Percentiles rank a stretch among this genome's conserved stretches.
phyloP scores from a whole-genome alignment of 2,329 filamentous ascomycete genomes.

The Aspergillus costaricaensis region DNA sequence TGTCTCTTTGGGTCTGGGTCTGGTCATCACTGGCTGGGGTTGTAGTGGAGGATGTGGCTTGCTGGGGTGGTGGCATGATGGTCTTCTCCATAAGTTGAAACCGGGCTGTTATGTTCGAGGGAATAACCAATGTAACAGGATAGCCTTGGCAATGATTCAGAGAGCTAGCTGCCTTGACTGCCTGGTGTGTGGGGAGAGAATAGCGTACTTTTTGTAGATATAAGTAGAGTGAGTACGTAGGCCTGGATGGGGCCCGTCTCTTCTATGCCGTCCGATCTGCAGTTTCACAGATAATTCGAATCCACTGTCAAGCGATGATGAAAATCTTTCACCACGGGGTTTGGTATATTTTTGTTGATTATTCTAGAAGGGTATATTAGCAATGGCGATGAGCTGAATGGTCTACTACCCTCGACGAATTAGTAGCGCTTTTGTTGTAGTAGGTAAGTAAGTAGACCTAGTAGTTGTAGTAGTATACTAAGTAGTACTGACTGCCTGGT shows the following conservation, averaged over 20 bases:
- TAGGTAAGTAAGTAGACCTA: too few species aligned
- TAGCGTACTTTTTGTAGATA: too few species aligned
- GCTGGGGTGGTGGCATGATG: not conserved
- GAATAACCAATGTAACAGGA: too few species aligned
- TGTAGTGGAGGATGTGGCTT: not conserved
- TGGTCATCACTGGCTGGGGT: not conserved
- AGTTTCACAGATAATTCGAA: not conserved
- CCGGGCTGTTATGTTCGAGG: too few species aligned
- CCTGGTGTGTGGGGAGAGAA: not conserved
- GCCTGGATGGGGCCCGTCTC: not conserved
- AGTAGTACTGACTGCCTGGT: too few species aligned
- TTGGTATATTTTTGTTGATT: not conserved
- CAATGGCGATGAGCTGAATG: not conserved
- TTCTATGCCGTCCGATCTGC: slow-evolving; percentile 1
- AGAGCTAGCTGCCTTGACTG: not conserved
- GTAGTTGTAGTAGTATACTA: not conserved
- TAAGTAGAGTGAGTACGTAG: not conserved
- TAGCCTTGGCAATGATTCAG: not conserved
- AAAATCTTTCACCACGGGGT: not conserved
- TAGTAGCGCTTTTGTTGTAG: slow-evolving; percentile 12
- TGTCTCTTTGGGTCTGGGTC: slow-evolving; percentile 19
- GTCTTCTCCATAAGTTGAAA: not conserved
- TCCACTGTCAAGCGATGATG: not conserved
- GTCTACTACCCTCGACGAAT: not conserved
- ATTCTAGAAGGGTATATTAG: not conserved